phyloP scores from a whole-genome alignment of 495 filamentous ascomycete species.

The Neurospora terricola region DNA sequence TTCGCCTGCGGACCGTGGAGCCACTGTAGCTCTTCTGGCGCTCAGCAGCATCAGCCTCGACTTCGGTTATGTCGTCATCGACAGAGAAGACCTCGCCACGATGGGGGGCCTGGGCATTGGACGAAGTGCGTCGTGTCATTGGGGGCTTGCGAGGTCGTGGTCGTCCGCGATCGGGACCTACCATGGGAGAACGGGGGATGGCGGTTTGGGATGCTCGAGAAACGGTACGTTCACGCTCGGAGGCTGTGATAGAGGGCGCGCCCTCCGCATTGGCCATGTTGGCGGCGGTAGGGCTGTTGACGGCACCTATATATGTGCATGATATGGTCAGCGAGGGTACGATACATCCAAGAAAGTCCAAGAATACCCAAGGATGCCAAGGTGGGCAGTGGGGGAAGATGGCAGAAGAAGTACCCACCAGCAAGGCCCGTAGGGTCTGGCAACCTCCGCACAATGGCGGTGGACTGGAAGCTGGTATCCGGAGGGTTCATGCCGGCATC shows the following conservation, averaged over 20 bases:
- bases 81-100: conserved; percentile 85
- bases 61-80: conserved; percentile 80
- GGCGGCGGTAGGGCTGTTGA: conserved; percentile 23
- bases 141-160: conserved; percentile 58
- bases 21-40: conserved; percentile 35
- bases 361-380: not conserved
- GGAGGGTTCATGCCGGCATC: conserved; percentile 2
- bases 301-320: conserved; percentile 6
- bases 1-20: conserved; percentile 65
- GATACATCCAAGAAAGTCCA: not conserved
- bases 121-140: conserved; percentile 61
- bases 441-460: conserved; percentile 39
- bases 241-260: conserved; percentile 18
- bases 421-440: conserved; percentile 22
- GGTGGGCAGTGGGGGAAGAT: not conserved
- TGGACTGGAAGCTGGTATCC: conserved; percentile 34
- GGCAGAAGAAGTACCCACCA: conserved; percentile 23
- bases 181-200: conserved; percentile 39
- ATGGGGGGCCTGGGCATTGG: conserved; percentile 62
- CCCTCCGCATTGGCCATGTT: conserved; percentile 14
- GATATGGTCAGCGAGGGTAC: not conserved
- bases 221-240: conserved; percentile 19
- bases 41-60: conserved; percentile 48
- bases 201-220: conserved; percentile 13
- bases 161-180: conserved; percentile 47